Evolutionary conservation across 371 early-diverging fungal genomes (phyloP).

Genomic region (Mortierella sp.): DNA sequence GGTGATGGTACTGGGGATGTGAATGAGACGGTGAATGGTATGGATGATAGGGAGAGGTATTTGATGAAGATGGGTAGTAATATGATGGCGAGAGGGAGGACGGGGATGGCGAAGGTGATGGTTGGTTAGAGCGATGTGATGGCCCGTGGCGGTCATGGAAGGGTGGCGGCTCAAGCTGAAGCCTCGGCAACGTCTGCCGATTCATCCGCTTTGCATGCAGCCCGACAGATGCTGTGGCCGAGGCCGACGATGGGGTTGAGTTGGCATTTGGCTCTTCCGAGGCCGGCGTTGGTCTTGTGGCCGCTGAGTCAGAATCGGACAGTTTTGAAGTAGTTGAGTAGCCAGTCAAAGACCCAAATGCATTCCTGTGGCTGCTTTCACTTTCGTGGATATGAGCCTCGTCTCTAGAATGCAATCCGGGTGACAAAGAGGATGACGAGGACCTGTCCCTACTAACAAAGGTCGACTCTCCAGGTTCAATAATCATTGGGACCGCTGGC

Average conservation of each 20-base stretch:
- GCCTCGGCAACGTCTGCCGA: constrained; percentile 13
- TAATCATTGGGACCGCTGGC: constrained; percentile 36
- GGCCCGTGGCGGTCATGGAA: constrained; percentile 4
- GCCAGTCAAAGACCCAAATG: no score
- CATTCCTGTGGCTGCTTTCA: no score
- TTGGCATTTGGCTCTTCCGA: neutral
- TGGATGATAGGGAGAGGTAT: neutral
- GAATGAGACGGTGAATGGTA: no score
- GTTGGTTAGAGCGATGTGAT: constrained; percentile 17
- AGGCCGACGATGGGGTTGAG: neutral
- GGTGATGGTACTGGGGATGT: neutral
- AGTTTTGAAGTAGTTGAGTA: no score
- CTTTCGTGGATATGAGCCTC: no score
- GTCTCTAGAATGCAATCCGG: no score
- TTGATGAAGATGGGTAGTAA: neutral
- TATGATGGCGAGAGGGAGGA: neutral
- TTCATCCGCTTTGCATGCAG: constrained; percentile 7
- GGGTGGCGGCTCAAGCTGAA: constrained; percentile 5
- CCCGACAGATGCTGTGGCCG: neutral
- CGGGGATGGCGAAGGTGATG: constrained; percentile 12
- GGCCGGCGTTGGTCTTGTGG: no score
- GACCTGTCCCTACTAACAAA: no score
- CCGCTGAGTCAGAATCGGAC: no score
- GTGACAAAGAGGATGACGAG: no score
- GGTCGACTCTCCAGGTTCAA: constrained; percentile 26